Evolutionary conservation across 768 basidiomycete genomes (phyloP).

Genomic region (Leccinum variicolor): DNA sequence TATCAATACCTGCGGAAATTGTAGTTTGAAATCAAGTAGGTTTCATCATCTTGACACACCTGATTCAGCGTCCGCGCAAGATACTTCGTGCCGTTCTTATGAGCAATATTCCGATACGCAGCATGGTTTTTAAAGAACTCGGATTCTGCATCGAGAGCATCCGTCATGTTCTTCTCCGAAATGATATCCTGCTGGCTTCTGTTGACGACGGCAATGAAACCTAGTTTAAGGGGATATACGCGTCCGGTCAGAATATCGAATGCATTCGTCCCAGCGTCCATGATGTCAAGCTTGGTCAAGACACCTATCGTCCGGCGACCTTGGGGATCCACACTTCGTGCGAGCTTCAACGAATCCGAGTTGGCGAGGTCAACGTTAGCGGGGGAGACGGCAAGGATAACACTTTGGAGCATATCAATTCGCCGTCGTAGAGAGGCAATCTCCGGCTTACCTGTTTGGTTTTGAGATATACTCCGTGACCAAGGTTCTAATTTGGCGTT

Average conservation of each 20-base stretch:
- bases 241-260: slow-evolving; percentile 94
- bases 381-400: slow-evolving; percentile 94
- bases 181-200: slow-evolving; percentile 98
- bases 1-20: slow-evolving; percentile 75
- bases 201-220: slow-evolving; percentile 98
- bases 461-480: slow-evolving; percentile 97
- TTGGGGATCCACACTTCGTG: slow-evolving; percentile 92
- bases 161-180: slow-evolving; percentile 75
- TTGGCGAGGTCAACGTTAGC: slow-evolving; percentile 99
- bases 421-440: background rate
- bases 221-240: slow-evolving; percentile 95
- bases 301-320: slow-evolving; percentile 96
- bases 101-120: slow-evolving; percentile 92
- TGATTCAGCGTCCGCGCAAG: slow-evolving; percentile 92
- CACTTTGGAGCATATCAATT: slow-evolving; percentile 44
- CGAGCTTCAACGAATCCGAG: slow-evolving; percentile 95
- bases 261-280: slow-evolving; percentile 99
- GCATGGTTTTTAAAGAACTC: slow-evolving; percentile 91
- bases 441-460: slow-evolving; percentile 75
- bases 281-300: slow-evolving; percentile 94
- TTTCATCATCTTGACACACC: slow-evolving; percentile 41
- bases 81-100: slow-evolving; percentile 96
- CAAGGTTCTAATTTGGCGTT: slow-evolving; percentile 90
- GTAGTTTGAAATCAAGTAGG: background rate
- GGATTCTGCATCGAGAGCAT: slow-evolving; percentile 79